These are phyloP conservation scores for Boletellus sp. DNA, from an alignment of 1,284 basidiomycete genomes.

Conservation along the genomic window DNA sequence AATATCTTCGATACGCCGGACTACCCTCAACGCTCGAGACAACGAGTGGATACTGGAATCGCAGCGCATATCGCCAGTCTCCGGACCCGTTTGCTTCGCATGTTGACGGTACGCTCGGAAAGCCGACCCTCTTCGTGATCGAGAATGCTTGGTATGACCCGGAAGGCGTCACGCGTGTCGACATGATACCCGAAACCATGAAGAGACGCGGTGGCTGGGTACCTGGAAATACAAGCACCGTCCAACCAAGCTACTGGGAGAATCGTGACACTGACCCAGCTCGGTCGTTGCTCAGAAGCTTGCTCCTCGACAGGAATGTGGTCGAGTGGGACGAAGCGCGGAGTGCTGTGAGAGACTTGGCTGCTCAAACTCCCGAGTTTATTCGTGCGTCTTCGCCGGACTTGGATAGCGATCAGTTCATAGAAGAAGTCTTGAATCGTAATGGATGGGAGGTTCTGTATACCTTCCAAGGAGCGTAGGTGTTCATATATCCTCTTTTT, in stretches of 20 bases:
- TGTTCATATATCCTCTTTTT: constrained; percentile 3
- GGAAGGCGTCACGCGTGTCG: constrained; percentile 32
- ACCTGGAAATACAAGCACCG: constrained; percentile 11
- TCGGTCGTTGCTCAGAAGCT: constrained; percentile 13
- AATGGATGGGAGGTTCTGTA: constrained; percentile 34
- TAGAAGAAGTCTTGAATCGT: constrained; percentile 30
- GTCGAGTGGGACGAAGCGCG: constrained; percentile 32
- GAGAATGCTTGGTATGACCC: constrained; percentile 38
- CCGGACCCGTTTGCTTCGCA: constrained; percentile 4
- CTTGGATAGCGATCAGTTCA: constrained; percentile 23
- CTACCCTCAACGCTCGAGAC: constrained; percentile 33
- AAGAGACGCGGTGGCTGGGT: constrained; percentile 28
- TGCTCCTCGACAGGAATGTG: constrained; percentile 24
- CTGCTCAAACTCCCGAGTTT: constrained; percentile 13
- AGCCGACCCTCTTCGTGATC: constrained; percentile 31
- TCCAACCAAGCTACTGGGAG: constrained; percentile 21
- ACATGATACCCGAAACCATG: constrained; percentile 23
- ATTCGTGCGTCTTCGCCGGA: constrained; percentile 2
- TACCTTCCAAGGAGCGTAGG: constrained; percentile 37
- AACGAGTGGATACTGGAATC: constrained; percentile 38
- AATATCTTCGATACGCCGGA: constrained; percentile 37
- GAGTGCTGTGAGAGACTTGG: constrained; percentile 16
- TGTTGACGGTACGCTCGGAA: constrained; percentile 2
- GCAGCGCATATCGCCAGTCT: constrained; percentile 24
- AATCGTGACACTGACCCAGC: constrained; percentile 2